These are phyloP conservation scores for Cadophora gregata DNA, from an alignment of 2,329 filamentous ascomycete genomes.

Conservation along the genomic window DNA sequence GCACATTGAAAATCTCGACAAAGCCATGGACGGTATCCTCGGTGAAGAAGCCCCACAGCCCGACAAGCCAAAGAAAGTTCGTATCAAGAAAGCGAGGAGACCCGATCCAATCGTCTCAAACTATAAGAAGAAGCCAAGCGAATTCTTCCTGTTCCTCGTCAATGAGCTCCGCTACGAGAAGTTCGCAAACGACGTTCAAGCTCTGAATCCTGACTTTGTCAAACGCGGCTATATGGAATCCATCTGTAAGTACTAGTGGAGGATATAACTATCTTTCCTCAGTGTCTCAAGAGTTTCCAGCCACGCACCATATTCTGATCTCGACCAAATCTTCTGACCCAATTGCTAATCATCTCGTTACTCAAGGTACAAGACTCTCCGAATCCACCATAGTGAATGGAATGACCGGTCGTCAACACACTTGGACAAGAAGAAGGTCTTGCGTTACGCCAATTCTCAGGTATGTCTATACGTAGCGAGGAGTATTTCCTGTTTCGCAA, in stretches of 20 bases:
- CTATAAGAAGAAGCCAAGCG: background rate
- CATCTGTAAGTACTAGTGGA: background rate
- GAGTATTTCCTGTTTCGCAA: no score
- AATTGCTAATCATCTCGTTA: background rate
- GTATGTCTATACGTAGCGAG: no score
- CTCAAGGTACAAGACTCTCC: background rate
- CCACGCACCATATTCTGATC: background rate
- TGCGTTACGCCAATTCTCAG: background rate
- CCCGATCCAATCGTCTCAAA: background rate
- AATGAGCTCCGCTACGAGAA: slow-evolving; percentile 2
- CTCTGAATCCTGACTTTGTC: background rate
- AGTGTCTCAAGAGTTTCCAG: background rate
- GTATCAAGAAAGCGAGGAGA: background rate
- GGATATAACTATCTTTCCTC: background rate
- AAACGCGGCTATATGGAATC: background rate
- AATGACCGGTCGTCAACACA: background rate
- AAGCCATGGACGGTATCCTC: background rate
- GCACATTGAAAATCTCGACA: background rate
- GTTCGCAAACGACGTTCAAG: slow-evolving; percentile 6
- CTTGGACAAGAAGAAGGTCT: background rate
- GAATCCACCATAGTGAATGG: background rate
- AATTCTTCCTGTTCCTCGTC: background rate
- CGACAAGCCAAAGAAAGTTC: background rate
- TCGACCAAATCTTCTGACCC: background rate
- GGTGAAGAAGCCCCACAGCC: background rate